These are phyloP conservation scores for Kodamaea alishanica DNA, from an alignment of 1,139 yeast genomes.

Conservation along the genomic window DNA sequence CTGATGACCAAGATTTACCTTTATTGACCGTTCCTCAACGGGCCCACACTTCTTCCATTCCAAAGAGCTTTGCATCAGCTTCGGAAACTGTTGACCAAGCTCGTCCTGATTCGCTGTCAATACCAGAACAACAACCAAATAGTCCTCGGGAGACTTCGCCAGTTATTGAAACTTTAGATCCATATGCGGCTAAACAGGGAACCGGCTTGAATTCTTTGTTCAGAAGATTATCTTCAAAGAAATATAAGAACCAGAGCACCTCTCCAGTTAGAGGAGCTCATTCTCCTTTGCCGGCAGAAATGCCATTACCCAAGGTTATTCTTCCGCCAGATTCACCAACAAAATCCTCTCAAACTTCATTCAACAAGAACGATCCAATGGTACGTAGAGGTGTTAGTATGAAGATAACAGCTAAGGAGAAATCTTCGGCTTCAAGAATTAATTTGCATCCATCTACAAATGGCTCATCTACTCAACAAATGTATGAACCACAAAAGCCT, in stretches of 20 bases:
- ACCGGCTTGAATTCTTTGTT: constrained; percentile 36
- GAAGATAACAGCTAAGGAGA: constrained; percentile 60
- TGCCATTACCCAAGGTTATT: constrained; percentile 17
- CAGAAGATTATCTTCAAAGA: constrained; percentile 39
- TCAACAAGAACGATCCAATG: constrained; percentile 37
- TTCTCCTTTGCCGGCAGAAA: constrained; percentile 5
- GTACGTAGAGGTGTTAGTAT: constrained; percentile 61
- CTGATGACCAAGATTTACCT: constrained; percentile 20
- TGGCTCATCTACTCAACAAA: constrained; percentile 13
- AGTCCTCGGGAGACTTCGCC: constrained; percentile 27
- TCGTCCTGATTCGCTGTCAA: constrained; percentile 10
- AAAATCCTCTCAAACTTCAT: constrained; percentile 15
- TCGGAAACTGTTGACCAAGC: constrained; percentile 14
- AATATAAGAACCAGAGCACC: constrained; percentile 16
- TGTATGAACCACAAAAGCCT: constrained; percentile 3
- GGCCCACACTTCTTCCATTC: constrained; percentile 55
- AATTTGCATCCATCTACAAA: constrained; percentile 20
- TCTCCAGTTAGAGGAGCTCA: constrained; percentile 14
- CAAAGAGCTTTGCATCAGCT: constrained; percentile 14
- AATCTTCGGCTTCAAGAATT: constrained; percentile 29
- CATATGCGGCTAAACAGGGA: constrained; percentile 22
- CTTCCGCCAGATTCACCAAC: constrained; percentile 17
- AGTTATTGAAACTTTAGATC: constrained; percentile 31
- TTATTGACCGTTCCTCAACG: constrained; percentile 57
- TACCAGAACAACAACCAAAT: constrained; percentile 37